Conservation (phyloP, 2,329 filamentous ascomycete genomes). For the Orbilia quercus region DNA sequence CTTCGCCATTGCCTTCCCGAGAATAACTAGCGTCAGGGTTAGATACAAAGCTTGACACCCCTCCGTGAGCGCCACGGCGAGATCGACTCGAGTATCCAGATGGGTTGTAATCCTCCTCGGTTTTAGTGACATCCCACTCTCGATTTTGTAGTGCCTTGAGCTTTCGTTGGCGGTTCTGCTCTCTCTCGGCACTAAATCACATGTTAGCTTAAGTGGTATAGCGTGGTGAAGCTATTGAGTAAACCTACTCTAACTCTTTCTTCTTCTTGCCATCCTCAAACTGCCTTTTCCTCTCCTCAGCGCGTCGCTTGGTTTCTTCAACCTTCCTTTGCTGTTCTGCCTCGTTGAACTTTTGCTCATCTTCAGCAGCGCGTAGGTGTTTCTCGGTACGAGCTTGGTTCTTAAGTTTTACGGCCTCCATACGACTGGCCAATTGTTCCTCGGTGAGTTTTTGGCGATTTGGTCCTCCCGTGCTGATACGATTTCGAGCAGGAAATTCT, state of each 20-base stretch:
- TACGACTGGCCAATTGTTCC: slow-evolving; percentile 70
- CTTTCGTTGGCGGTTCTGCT: slow-evolving; percentile 72
- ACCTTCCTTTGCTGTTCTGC: slow-evolving; percentile 72
- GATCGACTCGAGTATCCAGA: slow-evolving; percentile 56
- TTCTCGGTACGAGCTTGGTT: slow-evolving; percentile 59
- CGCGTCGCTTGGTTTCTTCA: slow-evolving; percentile 69
- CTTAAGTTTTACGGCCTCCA: slow-evolving; percentile 64
- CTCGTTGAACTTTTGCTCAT: slow-evolving; percentile 70
- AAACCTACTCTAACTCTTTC: slow-evolving; percentile 66
- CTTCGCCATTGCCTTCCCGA: slow-evolving; percentile 21
- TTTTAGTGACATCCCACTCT: slow-evolving; percentile 72
- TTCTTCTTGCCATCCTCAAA: slow-evolving; percentile 69
- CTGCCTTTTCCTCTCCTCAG: slow-evolving; percentile 69
- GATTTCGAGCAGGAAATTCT: slow-evolving; percentile 43
- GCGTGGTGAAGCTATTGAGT: not conserved
- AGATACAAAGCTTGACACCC: slow-evolving; percentile 48
- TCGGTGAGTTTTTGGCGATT: slow-evolving; percentile 66
- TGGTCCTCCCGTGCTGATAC: slow-evolving; percentile 36
- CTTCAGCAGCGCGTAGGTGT: slow-evolving; percentile 59
- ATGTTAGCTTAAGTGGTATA: slow-evolving; percentile 3
- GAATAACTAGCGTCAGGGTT: slow-evolving; percentile 40
- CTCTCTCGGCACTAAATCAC: slow-evolving; percentile 68
- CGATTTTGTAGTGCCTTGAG: slow-evolving; percentile 70
- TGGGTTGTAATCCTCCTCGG: slow-evolving; percentile 61
- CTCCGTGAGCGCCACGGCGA: slow-evolving; percentile 58